Percentiles rank a stretch among this genome's conserved stretches.
Conservation (phyloP, 805 yeast species). For the Metschnikowia peoriensis region DNA sequence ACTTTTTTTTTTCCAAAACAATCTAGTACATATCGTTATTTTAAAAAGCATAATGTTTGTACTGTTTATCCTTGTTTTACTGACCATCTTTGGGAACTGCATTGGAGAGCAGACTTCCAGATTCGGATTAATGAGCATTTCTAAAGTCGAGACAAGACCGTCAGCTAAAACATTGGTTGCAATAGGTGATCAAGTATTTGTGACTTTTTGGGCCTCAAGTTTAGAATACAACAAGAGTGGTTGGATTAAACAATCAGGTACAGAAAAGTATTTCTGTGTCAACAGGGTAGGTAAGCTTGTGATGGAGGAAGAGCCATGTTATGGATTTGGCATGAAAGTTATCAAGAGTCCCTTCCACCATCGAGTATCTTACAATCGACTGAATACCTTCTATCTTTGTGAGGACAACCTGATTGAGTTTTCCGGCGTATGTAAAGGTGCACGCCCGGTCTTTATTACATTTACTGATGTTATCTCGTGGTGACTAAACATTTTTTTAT, state of each 20-base stretch:
- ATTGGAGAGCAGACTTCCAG: not conserved
- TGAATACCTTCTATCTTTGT: not conserved
- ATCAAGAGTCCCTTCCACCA: not conserved
- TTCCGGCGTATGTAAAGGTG: not conserved
- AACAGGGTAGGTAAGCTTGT: not conserved
- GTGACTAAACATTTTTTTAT: too few relatives aligned
- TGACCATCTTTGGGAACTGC: not conserved
- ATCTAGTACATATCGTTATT: too few relatives aligned
- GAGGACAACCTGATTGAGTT: not conserved
- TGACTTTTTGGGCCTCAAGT: not conserved
- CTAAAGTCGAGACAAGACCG: not conserved
- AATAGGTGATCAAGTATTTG: not conserved
- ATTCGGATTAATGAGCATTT: not conserved
- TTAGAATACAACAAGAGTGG: not conserved
- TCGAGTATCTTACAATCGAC: not conserved
- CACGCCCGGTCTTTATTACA: not conserved
- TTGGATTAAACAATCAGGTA: not conserved
- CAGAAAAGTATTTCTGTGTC: not conserved
- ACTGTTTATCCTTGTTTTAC: too few relatives aligned
- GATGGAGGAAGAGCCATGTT: not conserved
- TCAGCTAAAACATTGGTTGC: not conserved
- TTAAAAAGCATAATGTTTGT: too few relatives aligned
- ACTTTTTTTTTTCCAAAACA: too few relatives aligned
- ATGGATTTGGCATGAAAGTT: not conserved
- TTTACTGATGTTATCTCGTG: not conserved